phyloP scores from a whole-genome alignment of 2,329 filamentous ascomycete genomes.

The Purpureocillium lavendulum region DNA sequence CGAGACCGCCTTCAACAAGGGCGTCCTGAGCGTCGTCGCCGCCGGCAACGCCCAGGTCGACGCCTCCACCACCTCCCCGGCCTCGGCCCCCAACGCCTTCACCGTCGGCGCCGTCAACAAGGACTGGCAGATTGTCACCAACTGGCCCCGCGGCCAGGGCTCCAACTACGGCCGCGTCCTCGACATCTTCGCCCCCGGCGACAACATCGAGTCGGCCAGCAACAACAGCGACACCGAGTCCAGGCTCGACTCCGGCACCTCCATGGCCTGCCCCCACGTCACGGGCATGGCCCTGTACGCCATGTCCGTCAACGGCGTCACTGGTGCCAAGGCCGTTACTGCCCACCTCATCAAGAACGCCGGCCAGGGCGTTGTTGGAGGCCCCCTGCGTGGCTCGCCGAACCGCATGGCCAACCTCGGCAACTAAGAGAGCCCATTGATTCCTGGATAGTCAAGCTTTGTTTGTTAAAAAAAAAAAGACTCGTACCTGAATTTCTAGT shows the following conservation, averaged over 20 bases:
- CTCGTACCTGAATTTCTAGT: too few species aligned
- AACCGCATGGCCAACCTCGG: too few species aligned
- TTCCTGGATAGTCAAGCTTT: too few species aligned
- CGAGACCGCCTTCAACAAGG: constrained; percentile 31
- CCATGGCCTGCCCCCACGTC: constrained; percentile 54
- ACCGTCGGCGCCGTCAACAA: constrained; percentile 43
- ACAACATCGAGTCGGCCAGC: constrained; percentile 36
- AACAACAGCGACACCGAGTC: constrained; percentile 30
- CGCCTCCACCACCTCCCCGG: constrained; percentile 29
- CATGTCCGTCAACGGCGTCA: constrained; percentile 28
- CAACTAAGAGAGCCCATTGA: too few species aligned
- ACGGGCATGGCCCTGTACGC: constrained; percentile 50
- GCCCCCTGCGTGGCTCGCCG: too few species aligned
- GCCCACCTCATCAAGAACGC: constrained; percentile 21
- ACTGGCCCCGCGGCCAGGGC: constrained; percentile 20
- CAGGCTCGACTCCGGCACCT: constrained; percentile 46
- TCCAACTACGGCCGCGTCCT: constrained; percentile 41
- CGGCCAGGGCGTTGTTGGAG: too few species aligned
- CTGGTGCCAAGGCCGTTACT: constrained; percentile 32
- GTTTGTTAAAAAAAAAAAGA: too few species aligned
- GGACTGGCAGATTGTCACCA: constrained; percentile 14
- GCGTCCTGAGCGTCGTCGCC: constrained; percentile 44
- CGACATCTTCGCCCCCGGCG: constrained; percentile 44
- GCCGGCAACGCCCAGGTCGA: constrained; percentile 40
- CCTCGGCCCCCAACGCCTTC: constrained; percentile 36